Conservation (phyloP, 2,329 filamentous ascomycete genomes). For the Aureobasidium uvarum region DNA sequence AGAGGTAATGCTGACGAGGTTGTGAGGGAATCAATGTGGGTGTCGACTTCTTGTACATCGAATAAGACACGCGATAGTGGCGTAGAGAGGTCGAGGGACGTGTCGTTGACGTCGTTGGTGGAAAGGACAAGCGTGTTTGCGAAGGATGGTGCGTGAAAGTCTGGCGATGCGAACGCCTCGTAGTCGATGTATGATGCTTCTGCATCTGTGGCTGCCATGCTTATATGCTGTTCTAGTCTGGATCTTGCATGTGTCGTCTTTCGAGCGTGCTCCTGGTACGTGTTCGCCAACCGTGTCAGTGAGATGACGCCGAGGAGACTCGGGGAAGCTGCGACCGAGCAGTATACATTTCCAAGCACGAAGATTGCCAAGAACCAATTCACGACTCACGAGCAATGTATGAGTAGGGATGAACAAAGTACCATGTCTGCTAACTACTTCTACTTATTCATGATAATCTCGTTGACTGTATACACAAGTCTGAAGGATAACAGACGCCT, state of each 20-base stretch:
- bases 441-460: neutral
- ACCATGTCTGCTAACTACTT: neutral
- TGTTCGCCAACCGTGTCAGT: neutral
- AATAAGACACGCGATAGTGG: slow-evolving; percentile 92
- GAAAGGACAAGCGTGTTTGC: slow-evolving; percentile 84
- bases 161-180: slow-evolving; percentile 79
- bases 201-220: slow-evolving; percentile 4
- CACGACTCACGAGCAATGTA: neutral
- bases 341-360: slow-evolving; percentile 11
- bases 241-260: neutral
- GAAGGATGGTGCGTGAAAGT: slow-evolving; percentile 77
- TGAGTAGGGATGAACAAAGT: neutral
- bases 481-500: neutral
- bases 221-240: neutral
- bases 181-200: slow-evolving; percentile 93
- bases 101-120: slow-evolving; percentile 90
- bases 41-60: slow-evolving; percentile 95
- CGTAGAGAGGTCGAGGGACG: slow-evolving; percentile 87
- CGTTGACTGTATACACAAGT: neutral
- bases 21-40: slow-evolving; percentile 86
- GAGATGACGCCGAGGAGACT: neutral
- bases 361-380: neutral
- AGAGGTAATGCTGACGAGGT: slow-evolving; percentile 80
- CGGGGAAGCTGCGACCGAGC: slow-evolving; percentile 18
- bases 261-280: too few relatives aligned